These are phyloP conservation scores for Poa annua DNA, from an alignment of 176 grass and related monocot genomes.

Conservation along the genomic window DNA sequence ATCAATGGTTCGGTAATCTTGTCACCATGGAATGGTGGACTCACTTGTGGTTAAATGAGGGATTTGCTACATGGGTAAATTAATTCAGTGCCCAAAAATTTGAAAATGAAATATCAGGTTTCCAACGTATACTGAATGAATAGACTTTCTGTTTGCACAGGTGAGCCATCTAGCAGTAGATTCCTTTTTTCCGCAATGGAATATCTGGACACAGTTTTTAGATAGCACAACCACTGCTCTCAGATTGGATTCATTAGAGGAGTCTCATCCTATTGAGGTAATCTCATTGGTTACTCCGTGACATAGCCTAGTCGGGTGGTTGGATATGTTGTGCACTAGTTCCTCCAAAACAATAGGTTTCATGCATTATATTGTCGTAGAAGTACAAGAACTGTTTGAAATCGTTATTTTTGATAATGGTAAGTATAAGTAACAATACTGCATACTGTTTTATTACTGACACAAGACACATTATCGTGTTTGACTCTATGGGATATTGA, in stretches of 20 bases:
- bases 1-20: slow-evolving; percentile 93
- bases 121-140: not conserved
- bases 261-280: slow-evolving; percentile 94
- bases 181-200: slow-evolving; percentile 73
- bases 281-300: slow-evolving; percentile 3
- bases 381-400: slow-evolving; percentile 4
- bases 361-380: slow-evolving; percentile 16
- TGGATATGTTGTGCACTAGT: not conserved
- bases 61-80: slow-evolving; percentile 86
- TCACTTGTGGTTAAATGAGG: slow-evolving; percentile 83
- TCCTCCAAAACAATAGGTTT: not conserved
- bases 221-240: slow-evolving; percentile 53
- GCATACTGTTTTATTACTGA: not conserved
- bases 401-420: slow-evolving; percentile 10
- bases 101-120: not conserved
- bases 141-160: slow-evolving; percentile 46
- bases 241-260: slow-evolving; percentile 63
- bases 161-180: slow-evolving; percentile 69
- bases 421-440: not conserved
- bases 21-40: slow-evolving; percentile 96
- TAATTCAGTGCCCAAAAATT: not conserved
- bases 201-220: slow-evolving; percentile 76
- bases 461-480: not conserved
- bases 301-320: not conserved
- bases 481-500: slow-evolving; percentile 20